Base-by-base conservation (phyloP, 495 filamentous ascomycete genomes). In the Podospora pseudocomata region DNA sequence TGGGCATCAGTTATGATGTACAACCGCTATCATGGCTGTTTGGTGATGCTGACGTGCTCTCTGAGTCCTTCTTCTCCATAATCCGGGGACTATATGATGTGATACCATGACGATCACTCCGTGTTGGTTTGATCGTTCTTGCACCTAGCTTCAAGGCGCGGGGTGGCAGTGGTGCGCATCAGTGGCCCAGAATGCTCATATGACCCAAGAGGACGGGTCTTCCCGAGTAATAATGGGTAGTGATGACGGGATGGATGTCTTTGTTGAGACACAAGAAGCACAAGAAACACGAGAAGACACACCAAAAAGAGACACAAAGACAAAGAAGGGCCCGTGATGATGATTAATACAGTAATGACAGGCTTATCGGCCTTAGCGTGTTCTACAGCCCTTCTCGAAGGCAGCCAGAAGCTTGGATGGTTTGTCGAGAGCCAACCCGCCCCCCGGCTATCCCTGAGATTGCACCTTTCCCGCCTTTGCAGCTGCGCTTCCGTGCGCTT, bases 311-410 rank as follows among this genome's bases (percentile, higher is more conserved):
- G 23, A 23, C 23, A 23, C 23, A 23, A 49, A 49, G 39, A 49
- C 39, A 49, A 49, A 16, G 39, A 16, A 27, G 30, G 27, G 16
- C 19, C 27, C 7, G 2, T 15, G 18, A 5, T 60, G 20, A 32
- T 34, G 9, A 28, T 63, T 49, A 27, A 19, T 34, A 63, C 53
- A 16, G 19, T 57, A 16, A 11, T 57, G 26, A 3, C 11, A 63
- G 56, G 23, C 54, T 54, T 13, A 56, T 18, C 34, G 9, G 34
- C 55, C 1, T 62, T 75, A 73, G 71, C 68, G 69, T 65, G 71
- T 78, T 79, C 77, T 70, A 77, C 74, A 49, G 64, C 63, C 72
- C 73, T 79, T 79, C 77, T 71, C 74, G 77, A 79, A 79, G 72
- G 68, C 65, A 56, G 71, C 68, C 67, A 77, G 72, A 74, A 77